phyloP scores from a whole-genome alignment of 2,329 filamentous ascomycete species.

The Teratosphaeria gauchensis region DNA sequence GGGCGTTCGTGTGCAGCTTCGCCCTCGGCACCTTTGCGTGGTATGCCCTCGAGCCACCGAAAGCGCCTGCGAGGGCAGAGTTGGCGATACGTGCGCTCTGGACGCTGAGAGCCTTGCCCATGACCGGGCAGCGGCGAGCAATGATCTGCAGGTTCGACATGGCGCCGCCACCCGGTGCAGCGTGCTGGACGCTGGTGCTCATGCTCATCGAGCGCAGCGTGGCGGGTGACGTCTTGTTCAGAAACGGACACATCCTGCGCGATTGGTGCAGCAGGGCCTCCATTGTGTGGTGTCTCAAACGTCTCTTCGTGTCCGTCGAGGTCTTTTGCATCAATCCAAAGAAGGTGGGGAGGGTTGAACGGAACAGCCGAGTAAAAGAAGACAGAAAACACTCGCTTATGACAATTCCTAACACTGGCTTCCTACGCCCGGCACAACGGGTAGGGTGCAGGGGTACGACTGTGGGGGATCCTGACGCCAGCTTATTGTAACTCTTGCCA shows the following conservation, averaged over 20 bases:
- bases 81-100: slow-evolving; percentile 50
- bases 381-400: not conserved
- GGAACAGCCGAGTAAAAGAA: not conserved
- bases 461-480: not conserved
- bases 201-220: slow-evolving; percentile 84
- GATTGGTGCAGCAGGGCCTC: slow-evolving; percentile 92
- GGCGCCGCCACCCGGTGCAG: slow-evolving; percentile 65
- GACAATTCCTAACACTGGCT: not conserved
- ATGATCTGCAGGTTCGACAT: slow-evolving; percentile 96
- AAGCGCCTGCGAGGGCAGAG: slow-evolving; percentile 38
- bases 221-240: slow-evolving; percentile 87
- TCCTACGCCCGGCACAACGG: not conserved
- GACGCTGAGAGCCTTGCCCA: slow-evolving; percentile 86
- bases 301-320: not conserved
- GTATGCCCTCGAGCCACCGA: slow-evolving; percentile 41
- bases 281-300: slow-evolving; percentile 46
- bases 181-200: slow-evolving; percentile 53
- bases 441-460: not conserved
- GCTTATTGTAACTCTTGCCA: not conserved
- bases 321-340: not conserved
- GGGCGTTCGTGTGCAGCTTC: slow-evolving; percentile 69
- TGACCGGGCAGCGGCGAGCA: slow-evolving; percentile 91
- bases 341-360: not conserved
- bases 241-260: slow-evolving; percentile 92
- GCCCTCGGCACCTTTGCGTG: slow-evolving; percentile 50